A percentile compares a stretch with the other conserved stretches of the same genome.
Conservation (phyloP, 2,329 filamentous ascomycete species). For the Xylariaceae sp. region DNA sequence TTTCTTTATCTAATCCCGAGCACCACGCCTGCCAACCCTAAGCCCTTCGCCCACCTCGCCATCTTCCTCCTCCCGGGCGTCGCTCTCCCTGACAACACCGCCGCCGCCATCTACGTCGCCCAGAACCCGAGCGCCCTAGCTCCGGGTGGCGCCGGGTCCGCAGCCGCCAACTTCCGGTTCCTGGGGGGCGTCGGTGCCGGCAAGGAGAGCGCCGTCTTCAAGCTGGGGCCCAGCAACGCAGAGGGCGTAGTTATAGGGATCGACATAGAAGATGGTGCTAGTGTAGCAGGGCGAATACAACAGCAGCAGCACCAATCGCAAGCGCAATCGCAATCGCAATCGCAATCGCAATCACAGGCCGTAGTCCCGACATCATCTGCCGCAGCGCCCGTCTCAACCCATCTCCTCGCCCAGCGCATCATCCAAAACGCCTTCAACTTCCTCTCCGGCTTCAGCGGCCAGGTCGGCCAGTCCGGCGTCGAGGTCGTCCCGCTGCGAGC, state of each 20-base stretch:
- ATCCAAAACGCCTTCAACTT: slow-evolving; percentile 98
- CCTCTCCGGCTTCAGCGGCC: slow-evolving; percentile 75
- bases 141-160: slow-evolving; percentile 31
- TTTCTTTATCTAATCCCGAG: slow-evolving; percentile 52
- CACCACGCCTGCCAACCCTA: slow-evolving; percentile 31
- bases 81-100: slow-evolving; percentile 65
- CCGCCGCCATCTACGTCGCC: slow-evolving; percentile 86
- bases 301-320: slow-evolving; percentile 17
- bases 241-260: slow-evolving; percentile 67
- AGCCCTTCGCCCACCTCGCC: slow-evolving; percentile 72
- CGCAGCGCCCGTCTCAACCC: slow-evolving; percentile 52
- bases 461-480: slow-evolving; percentile 54
- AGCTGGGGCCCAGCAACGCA: slow-evolving; percentile 44
- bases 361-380: slow-evolving; percentile 3
- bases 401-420: slow-evolving; percentile 81
- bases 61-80: slow-evolving; percentile 82
- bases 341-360: background rate
- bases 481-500: slow-evolving; percentile 91
- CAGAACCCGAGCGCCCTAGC: slow-evolving; percentile 35
- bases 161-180: slow-evolving; percentile 63
- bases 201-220: slow-evolving; percentile 90
- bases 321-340: background rate
- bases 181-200: slow-evolving; percentile 84
- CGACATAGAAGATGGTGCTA: slow-evolving; percentile 67
- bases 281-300: slow-evolving; percentile 51